phyloP scores from a whole-genome alignment of 805 yeast species.

The Barnettozyma sucrosica region DNA sequence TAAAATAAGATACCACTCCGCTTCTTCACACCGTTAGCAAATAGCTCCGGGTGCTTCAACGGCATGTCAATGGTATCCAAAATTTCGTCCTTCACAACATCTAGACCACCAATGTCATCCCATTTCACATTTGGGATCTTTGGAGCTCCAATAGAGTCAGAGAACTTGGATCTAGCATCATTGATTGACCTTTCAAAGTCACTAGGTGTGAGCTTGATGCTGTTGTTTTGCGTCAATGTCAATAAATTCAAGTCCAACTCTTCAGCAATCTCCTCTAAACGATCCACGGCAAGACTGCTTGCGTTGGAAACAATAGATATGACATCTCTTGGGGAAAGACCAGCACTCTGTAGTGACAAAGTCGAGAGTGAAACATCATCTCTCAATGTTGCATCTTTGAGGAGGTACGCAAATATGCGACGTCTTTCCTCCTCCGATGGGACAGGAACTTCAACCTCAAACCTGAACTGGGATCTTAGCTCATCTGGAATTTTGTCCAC shows the following conservation, averaged over 20 bases:
- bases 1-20: slow-evolving; percentile 91
- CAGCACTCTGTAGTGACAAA: slow-evolving; percentile 85
- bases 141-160: slow-evolving; percentile 96
- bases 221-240: slow-evolving; percentile 39
- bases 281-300: slow-evolving; percentile 46
- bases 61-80: slow-evolving; percentile 96
- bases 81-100: slow-evolving; percentile 83
- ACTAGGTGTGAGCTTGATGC: slow-evolving; percentile 43
- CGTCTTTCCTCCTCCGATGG: slow-evolving; percentile 75
- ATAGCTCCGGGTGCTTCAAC: slow-evolving; percentile 83
- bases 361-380: slow-evolving; percentile 49
- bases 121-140: slow-evolving; percentile 90
- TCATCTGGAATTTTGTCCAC: slow-evolving; percentile 61
- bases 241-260: slow-evolving; percentile 9
- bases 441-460: slow-evolving; percentile 70
- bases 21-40: slow-evolving; percentile 83
- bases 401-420: slow-evolving; percentile 50
- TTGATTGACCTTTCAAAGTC: slow-evolving; percentile 70
- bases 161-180: slow-evolving; percentile 78
- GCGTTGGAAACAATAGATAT: slow-evolving; percentile 65
- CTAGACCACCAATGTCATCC: slow-evolving; percentile 97
- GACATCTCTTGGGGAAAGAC: slow-evolving; percentile 81
- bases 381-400: slow-evolving; percentile 29
- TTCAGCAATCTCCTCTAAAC: slow-evolving; percentile 33
- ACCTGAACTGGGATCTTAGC: slow-evolving; percentile 63